Percentiles rank a stretch among this genome's conserved stretches.
phyloP scores from a whole-genome alignment of 1,284 basidiomycete genomes.

The Ustilago shanxiensis region DNA sequence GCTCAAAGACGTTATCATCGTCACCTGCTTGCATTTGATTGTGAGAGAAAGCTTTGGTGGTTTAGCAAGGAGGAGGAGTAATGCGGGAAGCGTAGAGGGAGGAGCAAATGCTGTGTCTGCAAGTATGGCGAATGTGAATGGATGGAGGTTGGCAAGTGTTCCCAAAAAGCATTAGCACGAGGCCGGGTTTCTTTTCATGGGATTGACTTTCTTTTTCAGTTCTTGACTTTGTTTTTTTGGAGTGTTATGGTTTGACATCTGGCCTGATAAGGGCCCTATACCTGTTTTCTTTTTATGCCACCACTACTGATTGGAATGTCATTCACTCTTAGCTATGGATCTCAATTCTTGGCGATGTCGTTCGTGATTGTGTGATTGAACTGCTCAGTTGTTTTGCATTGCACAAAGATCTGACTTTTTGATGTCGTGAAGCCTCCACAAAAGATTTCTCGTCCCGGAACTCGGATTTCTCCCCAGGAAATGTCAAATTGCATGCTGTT shows the following conservation, averaged over 20 bases:
- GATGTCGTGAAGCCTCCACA: constrained; percentile 19
- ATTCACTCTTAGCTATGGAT: not conserved
- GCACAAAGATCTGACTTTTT: too few relatives aligned
- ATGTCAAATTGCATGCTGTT: not conserved
- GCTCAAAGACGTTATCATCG: constrained; percentile 90
- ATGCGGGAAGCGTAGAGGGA: constrained; percentile 71
- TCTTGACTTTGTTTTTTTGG: not conserved
- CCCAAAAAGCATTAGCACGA: constrained; percentile 32
- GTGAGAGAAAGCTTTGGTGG: constrained; percentile 92
- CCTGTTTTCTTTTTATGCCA: not conserved
- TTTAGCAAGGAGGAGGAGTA: constrained; percentile 77
- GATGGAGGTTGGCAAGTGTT: constrained; percentile 43
- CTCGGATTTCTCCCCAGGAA: constrained; percentile 3
- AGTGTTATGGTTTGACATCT: not conserved
- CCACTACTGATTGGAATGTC: constrained; percentile 6
- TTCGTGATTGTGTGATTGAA: too few relatives aligned
- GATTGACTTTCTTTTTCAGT: not conserved
- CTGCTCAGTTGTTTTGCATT: too few relatives aligned
- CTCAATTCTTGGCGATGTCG: too few relatives aligned
- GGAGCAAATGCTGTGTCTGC: not conserved
- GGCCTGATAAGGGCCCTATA: not conserved
- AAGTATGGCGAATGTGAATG: constrained; percentile 20
- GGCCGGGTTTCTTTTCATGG: not conserved
- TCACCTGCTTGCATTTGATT: constrained; percentile 90
- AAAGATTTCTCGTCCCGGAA: not conserved